Percentiles rank a stretch among this genome's conserved stretches.
Evolutionary conservation across 164 flowering plant genomes (phyloP).

Genomic region (Sextonia rubra): DNA sequence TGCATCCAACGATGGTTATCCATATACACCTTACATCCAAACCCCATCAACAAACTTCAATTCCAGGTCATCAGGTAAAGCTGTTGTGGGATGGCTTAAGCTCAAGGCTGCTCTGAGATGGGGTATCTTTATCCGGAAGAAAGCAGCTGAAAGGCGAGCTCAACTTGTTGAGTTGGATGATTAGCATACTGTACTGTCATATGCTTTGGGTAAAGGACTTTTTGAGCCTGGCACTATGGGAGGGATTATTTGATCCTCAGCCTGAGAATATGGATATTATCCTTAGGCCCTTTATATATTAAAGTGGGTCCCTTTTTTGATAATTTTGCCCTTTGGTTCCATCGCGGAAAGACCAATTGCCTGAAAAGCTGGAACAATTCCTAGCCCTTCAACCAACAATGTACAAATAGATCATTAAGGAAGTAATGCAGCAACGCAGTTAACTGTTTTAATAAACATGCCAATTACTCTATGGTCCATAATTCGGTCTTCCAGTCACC

Average conservation of each 20-base stretch:
- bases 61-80: conserved; percentile 75
- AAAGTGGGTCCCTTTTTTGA: no score
- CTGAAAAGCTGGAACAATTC: no score
- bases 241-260: conserved; percentile 27
- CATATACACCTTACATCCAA: conserved; percentile 41
- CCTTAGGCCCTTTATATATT: no score
- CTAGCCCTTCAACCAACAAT: no score
- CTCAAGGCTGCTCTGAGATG: conserved; percentile 95
- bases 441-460: no score
- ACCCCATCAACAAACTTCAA: conserved; percentile 34
- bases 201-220: conserved; percentile 21
- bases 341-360: no score
- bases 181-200: conserved; percentile 30
- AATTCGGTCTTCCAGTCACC: no score
- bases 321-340: no score
- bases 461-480: no score
- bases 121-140: conserved; percentile 91
- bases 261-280: neutral
- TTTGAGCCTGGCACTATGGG: conserved; percentile 54
- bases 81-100: conserved; percentile 99
- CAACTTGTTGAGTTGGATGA: conserved; percentile 88
- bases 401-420: no score
- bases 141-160: conserved; percentile 93
- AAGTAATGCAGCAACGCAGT: no score
- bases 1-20: conserved; percentile 35